Evolutionary conservation across 805 yeast species (phyloP).

Genomic region (Cyberlindnera americana): DNA sequence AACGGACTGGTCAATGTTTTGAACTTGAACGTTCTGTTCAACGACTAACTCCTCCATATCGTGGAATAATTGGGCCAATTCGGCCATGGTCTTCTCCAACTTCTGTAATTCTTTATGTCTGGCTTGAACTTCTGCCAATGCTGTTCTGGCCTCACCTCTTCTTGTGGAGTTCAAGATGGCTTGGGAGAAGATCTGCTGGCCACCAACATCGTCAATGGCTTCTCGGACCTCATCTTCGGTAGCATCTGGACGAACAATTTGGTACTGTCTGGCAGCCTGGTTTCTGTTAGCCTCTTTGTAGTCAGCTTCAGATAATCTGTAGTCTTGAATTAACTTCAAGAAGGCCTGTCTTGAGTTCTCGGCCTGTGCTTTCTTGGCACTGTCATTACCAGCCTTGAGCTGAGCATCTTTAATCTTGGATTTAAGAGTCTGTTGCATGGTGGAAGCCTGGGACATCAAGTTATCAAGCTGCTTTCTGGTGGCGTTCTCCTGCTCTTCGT

Average conservation of each 20-base stretch:
- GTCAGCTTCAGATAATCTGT: slow-evolving; percentile 80
- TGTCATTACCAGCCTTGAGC: slow-evolving; percentile 63
- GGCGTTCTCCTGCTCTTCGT: slow-evolving; percentile 63
- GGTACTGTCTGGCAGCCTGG: slow-evolving; percentile 91
- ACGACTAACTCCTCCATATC: slow-evolving; percentile 96
- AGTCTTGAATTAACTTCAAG: slow-evolving; percentile 80
- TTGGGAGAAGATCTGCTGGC: slow-evolving; percentile 91
- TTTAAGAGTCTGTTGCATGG: slow-evolving; percentile 73
- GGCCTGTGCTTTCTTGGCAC: slow-evolving; percentile 85
- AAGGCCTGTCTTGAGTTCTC: slow-evolving; percentile 84
- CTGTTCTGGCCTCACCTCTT: slow-evolving; percentile 93
- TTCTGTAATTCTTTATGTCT: slow-evolving; percentile 94
- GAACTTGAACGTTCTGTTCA: slow-evolving; percentile 88
- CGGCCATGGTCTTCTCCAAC: slow-evolving; percentile 94
- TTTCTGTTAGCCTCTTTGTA: slow-evolving; percentile 80
- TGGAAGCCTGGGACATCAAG: slow-evolving; percentile 71
- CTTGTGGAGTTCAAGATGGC: slow-evolving; percentile 84
- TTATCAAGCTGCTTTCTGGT: slow-evolving; percentile 74
- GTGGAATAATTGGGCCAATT: slow-evolving; percentile 87
- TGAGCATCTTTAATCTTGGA: slow-evolving; percentile 74
- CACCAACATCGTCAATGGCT: slow-evolving; percentile 79
- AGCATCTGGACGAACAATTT: slow-evolving; percentile 83
- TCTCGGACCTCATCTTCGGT: slow-evolving; percentile 79
- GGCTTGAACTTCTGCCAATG: slow-evolving; percentile 90
- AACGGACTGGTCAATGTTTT: slow-evolving; percentile 77